These are phyloP conservation scores for Lolium multiflorum DNA, from an alignment of 176 grass and related monocot genomes.

Conservation along the genomic window DNA sequence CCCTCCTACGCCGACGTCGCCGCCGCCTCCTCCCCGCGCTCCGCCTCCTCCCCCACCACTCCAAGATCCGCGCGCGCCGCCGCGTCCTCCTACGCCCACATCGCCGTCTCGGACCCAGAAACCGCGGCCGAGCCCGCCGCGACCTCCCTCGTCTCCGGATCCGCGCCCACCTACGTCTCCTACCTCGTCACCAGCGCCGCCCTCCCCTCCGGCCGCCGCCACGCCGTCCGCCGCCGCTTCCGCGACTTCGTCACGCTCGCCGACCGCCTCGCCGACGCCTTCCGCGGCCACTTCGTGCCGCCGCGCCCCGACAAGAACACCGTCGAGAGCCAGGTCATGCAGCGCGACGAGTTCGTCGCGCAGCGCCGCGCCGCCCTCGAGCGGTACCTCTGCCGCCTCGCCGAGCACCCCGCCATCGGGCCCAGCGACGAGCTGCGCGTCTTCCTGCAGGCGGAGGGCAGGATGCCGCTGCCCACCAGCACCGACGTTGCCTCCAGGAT, in stretches of 20 bases:
- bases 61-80: constrained; percentile 63
- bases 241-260: constrained; percentile 94
- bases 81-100: constrained; percentile 60
- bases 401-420: constrained; percentile 79
- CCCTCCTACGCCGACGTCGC: constrained; percentile 93
- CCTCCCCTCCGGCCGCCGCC: constrained; percentile 48
- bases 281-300: constrained; percentile 83
- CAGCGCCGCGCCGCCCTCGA: constrained; percentile 76
- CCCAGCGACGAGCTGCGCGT: constrained; percentile 85
- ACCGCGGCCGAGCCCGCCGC: constrained; percentile 67
- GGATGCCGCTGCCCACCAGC: constrained; percentile 76
- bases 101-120: constrained; percentile 81
- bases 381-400: constrained; percentile 80
- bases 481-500: constrained; percentile 90
- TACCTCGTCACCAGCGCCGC: constrained; percentile 73
- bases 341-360: constrained; percentile 84
- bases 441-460: constrained; percentile 89
- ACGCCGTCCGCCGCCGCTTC: constrained; percentile 86
- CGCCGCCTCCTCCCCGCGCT: constrained; percentile 58
- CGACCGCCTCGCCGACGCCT: constrained; percentile 86
- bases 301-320: constrained; percentile 92
- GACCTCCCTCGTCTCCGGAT: constrained; percentile 72
- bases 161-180: constrained; percentile 74
- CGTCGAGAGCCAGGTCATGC: constrained; percentile 98
- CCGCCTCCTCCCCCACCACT: constrained; percentile 53